These are phyloP conservation scores for Fusarium robinianum DNA, from an alignment of 2,329 filamentous ascomycete species.

Conservation along the genomic window DNA sequence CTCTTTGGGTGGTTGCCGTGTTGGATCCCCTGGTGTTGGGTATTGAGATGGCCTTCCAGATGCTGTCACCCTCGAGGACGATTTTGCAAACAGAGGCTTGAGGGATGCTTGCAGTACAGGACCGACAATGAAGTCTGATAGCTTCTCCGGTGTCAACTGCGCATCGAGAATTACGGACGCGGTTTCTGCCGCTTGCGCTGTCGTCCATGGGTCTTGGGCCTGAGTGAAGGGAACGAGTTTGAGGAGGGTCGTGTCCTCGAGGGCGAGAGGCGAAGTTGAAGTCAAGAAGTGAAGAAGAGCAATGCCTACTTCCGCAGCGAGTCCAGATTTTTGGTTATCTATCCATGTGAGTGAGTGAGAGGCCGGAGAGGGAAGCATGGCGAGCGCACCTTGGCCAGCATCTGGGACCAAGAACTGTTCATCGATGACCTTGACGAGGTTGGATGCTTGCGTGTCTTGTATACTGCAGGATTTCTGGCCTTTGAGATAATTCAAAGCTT, in stretches of 20 bases:
- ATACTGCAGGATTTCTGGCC: too few relatives aligned
- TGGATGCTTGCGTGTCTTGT: too few relatives aligned
- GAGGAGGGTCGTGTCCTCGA: slow-evolving; percentile 36
- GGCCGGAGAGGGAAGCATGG: too few relatives aligned
- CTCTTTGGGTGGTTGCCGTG: slow-evolving; percentile 2
- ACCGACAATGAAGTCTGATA: slow-evolving; percentile 53
- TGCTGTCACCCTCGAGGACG: slow-evolving; percentile 48
- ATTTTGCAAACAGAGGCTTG: slow-evolving; percentile 67
- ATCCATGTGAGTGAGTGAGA: neutral
- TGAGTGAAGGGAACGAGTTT: slow-evolving; percentile 41
- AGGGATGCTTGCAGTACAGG: slow-evolving; percentile 66
- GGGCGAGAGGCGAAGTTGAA: neutral
- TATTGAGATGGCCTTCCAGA: slow-evolving; percentile 40
- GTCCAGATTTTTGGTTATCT: neutral
- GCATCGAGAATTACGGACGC: slow-evolving; percentile 42
- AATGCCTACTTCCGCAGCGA: slow-evolving; percentile 34
- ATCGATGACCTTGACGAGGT: neutral
- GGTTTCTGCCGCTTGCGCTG: slow-evolving; percentile 33
- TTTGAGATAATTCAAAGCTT: too few relatives aligned
- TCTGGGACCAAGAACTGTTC: slow-evolving; percentile 1
- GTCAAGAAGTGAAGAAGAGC: slow-evolving; percentile 37
- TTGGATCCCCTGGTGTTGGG: slow-evolving; percentile 6
- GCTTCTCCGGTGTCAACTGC: slow-evolving; percentile 26
- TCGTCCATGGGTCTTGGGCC: slow-evolving; percentile 46
- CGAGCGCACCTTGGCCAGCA: neutral